Conservation (phyloP, 768 basidiomycete genomes). For the Auricularia sp. region DNA sequence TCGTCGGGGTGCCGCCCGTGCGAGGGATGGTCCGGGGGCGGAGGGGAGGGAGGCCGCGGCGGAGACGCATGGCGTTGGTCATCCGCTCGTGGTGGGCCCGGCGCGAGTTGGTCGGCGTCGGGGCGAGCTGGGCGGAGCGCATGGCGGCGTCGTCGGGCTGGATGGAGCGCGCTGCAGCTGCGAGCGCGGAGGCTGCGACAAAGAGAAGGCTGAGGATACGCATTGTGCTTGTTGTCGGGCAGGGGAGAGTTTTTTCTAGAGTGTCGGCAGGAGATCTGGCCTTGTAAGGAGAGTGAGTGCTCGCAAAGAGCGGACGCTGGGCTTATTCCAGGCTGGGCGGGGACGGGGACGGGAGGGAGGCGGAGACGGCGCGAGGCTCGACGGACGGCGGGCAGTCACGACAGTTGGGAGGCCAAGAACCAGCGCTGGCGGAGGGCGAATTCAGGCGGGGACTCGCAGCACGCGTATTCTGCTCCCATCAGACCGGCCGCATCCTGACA, state of each 20-base stretch:
- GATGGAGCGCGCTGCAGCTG: neutral
- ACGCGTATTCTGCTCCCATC: neutral
- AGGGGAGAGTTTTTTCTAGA: neutral
- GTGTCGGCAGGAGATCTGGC: neutral
- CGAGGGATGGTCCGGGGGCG: neutral
- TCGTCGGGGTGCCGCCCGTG: neutral
- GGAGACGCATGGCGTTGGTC: conserved; percentile 1
- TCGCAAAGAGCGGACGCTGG: conserved; percentile 1
- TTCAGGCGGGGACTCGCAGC: neutral
- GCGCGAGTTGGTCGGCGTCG: neutral
- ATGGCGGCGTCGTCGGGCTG: conserved; percentile 1
- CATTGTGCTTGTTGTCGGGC: neutral
- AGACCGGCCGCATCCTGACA: neutral
- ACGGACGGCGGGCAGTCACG: neutral
- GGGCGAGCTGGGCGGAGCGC: neutral
- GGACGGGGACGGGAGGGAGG: neutral
- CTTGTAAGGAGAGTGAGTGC: neutral
- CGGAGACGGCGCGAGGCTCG: neutral
- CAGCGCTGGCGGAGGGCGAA: neutral
- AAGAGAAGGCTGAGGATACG: neutral
- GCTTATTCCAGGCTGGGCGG: neutral
- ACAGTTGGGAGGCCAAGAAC: neutral
- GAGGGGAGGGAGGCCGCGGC: neutral
- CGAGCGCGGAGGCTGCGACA: neutral
- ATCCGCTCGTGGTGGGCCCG: neutral